phyloP scores from a whole-genome alignment of 2,329 filamentous ascomycete genomes.

The Fusarium sulawesiense region DNA sequence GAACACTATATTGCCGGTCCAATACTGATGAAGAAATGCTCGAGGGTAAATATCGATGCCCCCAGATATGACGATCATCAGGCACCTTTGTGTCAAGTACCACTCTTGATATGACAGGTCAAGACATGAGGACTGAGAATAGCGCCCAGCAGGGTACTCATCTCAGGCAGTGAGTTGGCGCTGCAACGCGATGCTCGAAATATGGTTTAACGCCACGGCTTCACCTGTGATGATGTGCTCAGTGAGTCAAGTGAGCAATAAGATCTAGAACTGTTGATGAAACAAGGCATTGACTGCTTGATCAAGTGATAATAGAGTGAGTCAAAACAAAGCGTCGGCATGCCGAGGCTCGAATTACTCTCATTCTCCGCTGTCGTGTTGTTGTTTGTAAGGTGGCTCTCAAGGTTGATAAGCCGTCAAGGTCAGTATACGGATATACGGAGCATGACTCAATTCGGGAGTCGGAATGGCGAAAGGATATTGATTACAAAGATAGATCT shows the following conservation, averaged over 20 bases:
- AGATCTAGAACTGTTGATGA: constrained; percentile 7
- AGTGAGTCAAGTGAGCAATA: constrained; percentile 33
- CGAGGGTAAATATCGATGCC: background rate
- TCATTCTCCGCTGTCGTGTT: constrained; percentile 1
- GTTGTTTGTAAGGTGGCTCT: constrained; percentile 10
- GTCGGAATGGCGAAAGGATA: constrained; percentile 34
- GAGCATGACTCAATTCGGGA: constrained; percentile 24
- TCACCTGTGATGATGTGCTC: constrained; percentile 41
- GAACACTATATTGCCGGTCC: constrained; percentile 4
- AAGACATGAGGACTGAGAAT: background rate
- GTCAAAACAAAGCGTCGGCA: background rate
- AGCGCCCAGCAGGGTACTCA: constrained; percentile 4
- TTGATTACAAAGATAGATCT: constrained; percentile 24
- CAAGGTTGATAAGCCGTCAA: constrained; percentile 14
- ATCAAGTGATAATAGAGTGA: background rate
- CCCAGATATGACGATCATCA: too few relatives aligned
- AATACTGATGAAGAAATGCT: background rate
- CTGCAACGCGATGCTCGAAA: constrained; percentile 19
- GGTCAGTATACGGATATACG: background rate
- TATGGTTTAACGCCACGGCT: constrained; percentile 32
- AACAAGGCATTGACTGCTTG: constrained; percentile 9
- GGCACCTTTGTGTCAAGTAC: background rate
- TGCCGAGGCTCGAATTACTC: constrained; percentile 17
- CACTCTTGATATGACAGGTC: background rate
- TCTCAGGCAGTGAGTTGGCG: constrained; percentile 9